A percentile compares a stretch with the other conserved stretches of the same genome.
Evolutionary conservation across 352 stramenopile genomes (phyloP).

Genomic region (Globisporangium yorkense): DNA sequence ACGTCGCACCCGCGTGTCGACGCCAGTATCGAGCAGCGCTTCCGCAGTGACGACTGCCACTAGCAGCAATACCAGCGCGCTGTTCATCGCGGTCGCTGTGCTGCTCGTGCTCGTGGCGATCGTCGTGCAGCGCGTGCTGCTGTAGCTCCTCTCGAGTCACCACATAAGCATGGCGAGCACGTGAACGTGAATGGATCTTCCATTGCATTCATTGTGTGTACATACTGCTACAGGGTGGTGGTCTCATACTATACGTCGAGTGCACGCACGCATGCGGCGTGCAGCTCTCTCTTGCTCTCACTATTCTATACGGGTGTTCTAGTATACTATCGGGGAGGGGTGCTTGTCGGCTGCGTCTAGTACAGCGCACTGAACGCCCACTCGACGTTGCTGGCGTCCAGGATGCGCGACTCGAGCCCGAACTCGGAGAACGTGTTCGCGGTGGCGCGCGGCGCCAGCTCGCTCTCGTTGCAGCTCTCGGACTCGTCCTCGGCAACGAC

Average conservation of each 20-base stretch:
- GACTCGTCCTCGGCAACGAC: slow-evolving; percentile 8
- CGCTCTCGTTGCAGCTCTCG: not conserved
- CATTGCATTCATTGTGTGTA: not conserved
- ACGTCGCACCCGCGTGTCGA: not conserved
- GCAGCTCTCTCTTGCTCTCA: slow-evolving; percentile 5
- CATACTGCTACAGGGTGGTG: slow-evolving; percentile 10
- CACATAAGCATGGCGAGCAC: not conserved
- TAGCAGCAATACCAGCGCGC: not conserved
- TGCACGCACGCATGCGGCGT: slow-evolving; percentile 5
- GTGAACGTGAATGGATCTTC: not conserved
- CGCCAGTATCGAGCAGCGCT: slow-evolving; percentile 10
- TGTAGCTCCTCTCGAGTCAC: slow-evolving; percentile 1
- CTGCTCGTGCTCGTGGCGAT: slow-evolving; percentile 23
- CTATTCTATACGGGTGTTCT: slow-evolving; percentile 13
- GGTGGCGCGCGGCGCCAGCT: slow-evolving; percentile 1
- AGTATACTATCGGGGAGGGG: slow-evolving; percentile 9
- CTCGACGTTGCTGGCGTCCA: slow-evolving; percentile 52
- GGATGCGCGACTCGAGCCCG: slow-evolving; percentile 55
- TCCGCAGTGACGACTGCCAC: slow-evolving; percentile 6
- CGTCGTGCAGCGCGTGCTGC: slow-evolving; percentile 16
- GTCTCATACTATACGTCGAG: slow-evolving; percentile 21
- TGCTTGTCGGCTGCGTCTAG: slow-evolving; percentile 16
- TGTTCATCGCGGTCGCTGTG: slow-evolving; percentile 33
- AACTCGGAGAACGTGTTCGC: slow-evolving; percentile 75
- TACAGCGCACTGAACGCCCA: slow-evolving; percentile 79